Conservation (phyloP, 2,329 filamentous ascomycete genomes). For the Alternaria triticina region DNA sequence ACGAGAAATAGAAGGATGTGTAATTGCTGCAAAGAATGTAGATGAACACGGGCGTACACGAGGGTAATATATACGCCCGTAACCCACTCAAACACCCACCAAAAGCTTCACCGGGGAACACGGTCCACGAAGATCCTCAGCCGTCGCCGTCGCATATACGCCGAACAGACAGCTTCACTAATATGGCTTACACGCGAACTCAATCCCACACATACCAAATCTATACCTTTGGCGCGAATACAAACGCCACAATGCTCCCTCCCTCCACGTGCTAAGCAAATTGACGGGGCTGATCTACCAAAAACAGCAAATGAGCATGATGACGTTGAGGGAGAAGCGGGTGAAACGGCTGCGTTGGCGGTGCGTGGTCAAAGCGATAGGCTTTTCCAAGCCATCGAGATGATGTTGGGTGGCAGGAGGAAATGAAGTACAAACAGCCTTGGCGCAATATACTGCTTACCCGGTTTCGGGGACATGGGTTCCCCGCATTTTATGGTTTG, state of each 20-base stretch:
- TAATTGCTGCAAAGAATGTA: not conserved
- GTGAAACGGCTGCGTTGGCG: not conserved
- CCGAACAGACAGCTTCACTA: not conserved
- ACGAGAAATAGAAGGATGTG: not conserved
- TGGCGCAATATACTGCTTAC: conserved; percentile 1
- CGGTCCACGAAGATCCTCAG: not conserved
- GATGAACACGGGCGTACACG: not conserved
- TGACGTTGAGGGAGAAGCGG: not conserved
- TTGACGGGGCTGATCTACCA: not conserved
- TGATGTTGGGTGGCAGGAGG: not conserved
- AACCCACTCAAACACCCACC: not conserved
- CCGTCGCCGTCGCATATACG: not conserved
- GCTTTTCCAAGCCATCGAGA: not conserved
- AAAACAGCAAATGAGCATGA: not conserved
- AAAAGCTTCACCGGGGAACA: not conserved
- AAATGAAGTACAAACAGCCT: not conserved
- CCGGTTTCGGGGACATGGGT: not conserved
- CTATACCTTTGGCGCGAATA: not conserved
- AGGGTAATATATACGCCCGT: not conserved
- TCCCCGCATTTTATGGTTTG: not conserved
- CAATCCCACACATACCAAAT: not conserved
- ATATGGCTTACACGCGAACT: not conserved
- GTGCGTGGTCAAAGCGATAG: not conserved
- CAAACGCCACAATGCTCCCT: not conserved
- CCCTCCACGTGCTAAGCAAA: not conserved